Conservation (phyloP, 306 rosid genomes). For the Corylus avellana region DNA sequence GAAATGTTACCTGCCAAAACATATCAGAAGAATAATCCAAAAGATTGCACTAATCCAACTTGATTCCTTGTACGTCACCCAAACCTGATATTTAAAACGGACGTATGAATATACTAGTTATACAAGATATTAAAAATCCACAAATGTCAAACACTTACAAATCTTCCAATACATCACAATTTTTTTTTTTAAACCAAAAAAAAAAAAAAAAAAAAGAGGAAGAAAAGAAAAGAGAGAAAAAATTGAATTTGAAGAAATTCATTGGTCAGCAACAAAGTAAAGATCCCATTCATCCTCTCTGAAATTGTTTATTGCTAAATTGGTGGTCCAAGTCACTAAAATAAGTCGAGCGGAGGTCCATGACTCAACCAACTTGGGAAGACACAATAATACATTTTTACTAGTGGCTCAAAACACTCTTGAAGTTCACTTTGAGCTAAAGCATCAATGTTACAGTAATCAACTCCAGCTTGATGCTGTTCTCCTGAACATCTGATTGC, state of each 20-base stretch:
- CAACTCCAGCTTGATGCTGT: background rate
- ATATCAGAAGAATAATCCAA: constrained; percentile 70
- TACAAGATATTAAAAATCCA: constrained; percentile 13
- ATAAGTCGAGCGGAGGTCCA: background rate
- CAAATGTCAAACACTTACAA: background rate
- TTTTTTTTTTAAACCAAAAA: background rate
- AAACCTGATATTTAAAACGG: constrained; percentile 53
- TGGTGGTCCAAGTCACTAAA: background rate
- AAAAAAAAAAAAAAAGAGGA: background rate
- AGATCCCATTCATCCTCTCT: background rate
- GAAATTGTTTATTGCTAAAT: background rate
- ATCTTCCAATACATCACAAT: background rate
- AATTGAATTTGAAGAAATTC: background rate
- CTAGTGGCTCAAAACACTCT: background rate
- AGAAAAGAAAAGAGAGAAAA: background rate
- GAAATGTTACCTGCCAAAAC: constrained; percentile 76
- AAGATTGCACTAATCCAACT: constrained; percentile 54
- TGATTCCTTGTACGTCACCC: constrained; percentile 83
- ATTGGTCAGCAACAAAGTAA: background rate
- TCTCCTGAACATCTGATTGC: background rate
- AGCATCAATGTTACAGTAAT: background rate
- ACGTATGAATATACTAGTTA: constrained; percentile 12
- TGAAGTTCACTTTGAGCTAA: background rate
- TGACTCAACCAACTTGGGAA: background rate
- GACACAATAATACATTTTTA: background rate